phyloP scores from a whole-genome alignment of 306 rosid species.

The Vicia faba region DNA sequence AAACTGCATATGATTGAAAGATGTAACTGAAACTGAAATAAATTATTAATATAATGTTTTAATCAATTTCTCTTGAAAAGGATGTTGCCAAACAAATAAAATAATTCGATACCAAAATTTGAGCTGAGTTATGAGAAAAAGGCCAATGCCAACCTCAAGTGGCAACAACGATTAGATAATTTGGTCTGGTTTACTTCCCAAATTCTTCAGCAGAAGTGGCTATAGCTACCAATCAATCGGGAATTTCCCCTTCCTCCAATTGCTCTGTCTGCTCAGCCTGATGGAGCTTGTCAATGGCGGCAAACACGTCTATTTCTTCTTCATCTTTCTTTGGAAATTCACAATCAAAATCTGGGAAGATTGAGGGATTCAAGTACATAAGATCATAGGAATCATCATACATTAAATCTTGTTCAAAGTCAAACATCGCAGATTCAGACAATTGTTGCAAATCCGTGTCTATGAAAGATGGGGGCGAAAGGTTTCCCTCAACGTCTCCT shows the following conservation, averaged over 20 bases:
- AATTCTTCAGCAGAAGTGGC: conserved; percentile 11
- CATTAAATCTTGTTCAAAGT: conserved; percentile 65
- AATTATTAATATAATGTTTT: neutral
- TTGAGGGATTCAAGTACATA: conserved; percentile 63
- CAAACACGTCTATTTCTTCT: conserved; percentile 42
- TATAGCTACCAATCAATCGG: conserved; percentile 45
- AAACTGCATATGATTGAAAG: neutral
- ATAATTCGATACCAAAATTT: conserved; percentile 18
- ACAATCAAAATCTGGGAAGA: conserved; percentile 57
- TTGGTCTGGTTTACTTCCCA: conserved; percentile 13
- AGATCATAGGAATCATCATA: conserved; percentile 57
- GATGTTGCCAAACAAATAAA: neutral
- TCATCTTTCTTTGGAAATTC: conserved; percentile 45
- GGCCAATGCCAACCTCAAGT: no score
- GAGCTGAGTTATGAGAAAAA: neutral
- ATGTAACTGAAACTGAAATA: neutral
- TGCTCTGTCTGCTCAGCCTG: conserved; percentile 57
- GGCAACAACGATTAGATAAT: neutral
- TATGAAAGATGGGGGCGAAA: conserved; percentile 34
- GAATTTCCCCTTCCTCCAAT: conserved; percentile 87
- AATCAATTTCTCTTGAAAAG: neutral
- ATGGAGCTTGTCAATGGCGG: conserved; percentile 29
- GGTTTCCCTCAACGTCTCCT: conserved; percentile 41
- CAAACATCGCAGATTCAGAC: conserved; percentile 48
- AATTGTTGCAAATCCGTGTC: conserved; percentile 34